phyloP scores from a whole-genome alignment of 768 basidiomycete genomes.

The Flagelloscypha sp. region DNA sequence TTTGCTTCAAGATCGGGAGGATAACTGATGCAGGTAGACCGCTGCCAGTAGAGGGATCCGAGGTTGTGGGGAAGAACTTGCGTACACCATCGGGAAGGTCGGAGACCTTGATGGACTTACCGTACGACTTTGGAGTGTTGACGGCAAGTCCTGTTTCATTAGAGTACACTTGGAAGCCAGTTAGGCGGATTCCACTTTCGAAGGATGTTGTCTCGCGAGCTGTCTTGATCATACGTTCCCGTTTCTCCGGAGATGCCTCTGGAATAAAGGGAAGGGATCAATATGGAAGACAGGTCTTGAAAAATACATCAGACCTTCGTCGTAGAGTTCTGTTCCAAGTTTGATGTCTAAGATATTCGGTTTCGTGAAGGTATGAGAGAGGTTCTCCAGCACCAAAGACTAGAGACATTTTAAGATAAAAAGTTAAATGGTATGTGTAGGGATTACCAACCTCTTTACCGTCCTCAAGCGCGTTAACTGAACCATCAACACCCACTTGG shows the following conservation, averaged over 20 bases:
- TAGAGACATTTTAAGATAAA: conserved; percentile 29
- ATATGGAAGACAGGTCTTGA: too few species aligned
- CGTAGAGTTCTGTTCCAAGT: conserved; percentile 85
- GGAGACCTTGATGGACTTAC: conserved; percentile 58
- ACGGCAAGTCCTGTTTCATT: conserved; percentile 45
- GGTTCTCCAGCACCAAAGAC: conserved; percentile 81
- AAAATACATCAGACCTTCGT: too few species aligned
- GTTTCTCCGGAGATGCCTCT: conserved; percentile 66
- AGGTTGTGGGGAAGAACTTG: conserved; percentile 64
- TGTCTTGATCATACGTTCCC: conserved; percentile 62
- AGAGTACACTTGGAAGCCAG: conserved; percentile 88
- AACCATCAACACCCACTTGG: too few species aligned
- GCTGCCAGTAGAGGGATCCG: conserved; percentile 15
- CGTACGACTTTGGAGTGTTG: conserved; percentile 66
- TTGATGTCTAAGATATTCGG: conserved; percentile 91
- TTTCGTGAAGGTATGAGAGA: conserved; percentile 60
- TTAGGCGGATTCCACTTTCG: conserved; percentile 73
- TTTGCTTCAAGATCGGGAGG: conserved; percentile 45
- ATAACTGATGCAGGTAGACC: conserved; percentile 54
- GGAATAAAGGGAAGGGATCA: too few species aligned
- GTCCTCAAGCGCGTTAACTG: conserved; percentile 22
- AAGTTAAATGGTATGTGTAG: too few species aligned
- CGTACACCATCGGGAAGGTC: conserved; percentile 73
- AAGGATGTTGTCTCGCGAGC: conserved; percentile 66
- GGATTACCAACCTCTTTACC: conserved; percentile 17